These are phyloP conservation scores for Cyberlindnera xylosilytica DNA, from an alignment of 805 yeast species.

Conservation along the genomic window DNA sequence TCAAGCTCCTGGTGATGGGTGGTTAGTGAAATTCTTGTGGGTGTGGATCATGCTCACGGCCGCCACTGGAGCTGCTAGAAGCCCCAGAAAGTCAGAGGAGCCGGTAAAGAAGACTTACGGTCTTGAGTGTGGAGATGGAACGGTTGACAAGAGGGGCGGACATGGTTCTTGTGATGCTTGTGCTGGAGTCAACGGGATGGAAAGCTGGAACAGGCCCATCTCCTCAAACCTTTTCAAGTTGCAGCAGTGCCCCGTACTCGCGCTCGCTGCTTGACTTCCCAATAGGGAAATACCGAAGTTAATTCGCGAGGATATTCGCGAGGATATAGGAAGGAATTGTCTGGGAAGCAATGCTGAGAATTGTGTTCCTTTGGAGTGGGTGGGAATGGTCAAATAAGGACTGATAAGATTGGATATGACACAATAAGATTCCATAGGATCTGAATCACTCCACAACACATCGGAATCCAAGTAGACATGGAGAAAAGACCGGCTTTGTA, in stretches of 20 bases:
- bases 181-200: too few relatives aligned
- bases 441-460: conserved; percentile 72
- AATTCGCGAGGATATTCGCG: neutral
- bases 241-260: neutral
- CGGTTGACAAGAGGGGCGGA: conserved; percentile 66
- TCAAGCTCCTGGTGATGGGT: conserved; percentile 54
- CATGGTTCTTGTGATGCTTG: conserved; percentile 19
- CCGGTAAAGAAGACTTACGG: too few relatives aligned
- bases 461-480: conserved; percentile 95
- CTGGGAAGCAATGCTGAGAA: too few relatives aligned
- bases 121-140: conserved; percentile 71
- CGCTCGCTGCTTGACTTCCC: neutral
- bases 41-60: too few relatives aligned
- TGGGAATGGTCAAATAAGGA: conserved; percentile 31
- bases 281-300: neutral
- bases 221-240: neutral
- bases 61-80: too few relatives aligned
- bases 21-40: neutral
- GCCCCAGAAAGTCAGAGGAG: too few relatives aligned
- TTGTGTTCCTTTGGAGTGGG: neutral
- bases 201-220: too few relatives aligned
- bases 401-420: conserved; percentile 58
- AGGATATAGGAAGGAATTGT: too few relatives aligned
- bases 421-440: conserved; percentile 64
- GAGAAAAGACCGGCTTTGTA: conserved; percentile 78